Base-by-base conservation (phyloP, 257 asterid species). In the Solanum arcanum region DNA sequence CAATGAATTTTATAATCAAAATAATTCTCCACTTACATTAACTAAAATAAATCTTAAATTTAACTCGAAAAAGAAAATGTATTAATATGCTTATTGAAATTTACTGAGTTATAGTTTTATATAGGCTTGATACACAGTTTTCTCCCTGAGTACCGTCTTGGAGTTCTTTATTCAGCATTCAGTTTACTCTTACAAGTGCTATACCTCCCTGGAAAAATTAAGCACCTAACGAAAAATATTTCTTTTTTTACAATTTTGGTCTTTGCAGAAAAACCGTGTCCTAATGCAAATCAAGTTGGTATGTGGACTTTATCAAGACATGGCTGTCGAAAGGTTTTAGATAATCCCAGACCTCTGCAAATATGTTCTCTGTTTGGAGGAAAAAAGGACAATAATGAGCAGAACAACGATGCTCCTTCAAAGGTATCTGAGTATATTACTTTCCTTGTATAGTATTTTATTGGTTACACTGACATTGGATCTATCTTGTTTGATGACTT, bases 351-450 rank as follows among this genome's bases (percentile, higher is more conserved):
- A 86, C 92, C 94, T 87, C 91, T 93, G 52, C 89, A 88, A 60
- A 92, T 96, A 89, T 87, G 89, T 82, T 94, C 93, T 52, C 91
- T 96, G 89, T 96, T 96, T 93, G 99, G 99, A 18, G 96, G 98
- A 27, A 94, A 93, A 89, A 95, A 94, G 89, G 95, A 93, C 66
- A 88, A 37, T 83, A 90, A 88, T 83, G 98, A 94, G 62, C 91
- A 92, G 92, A 75, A 91, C 29, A 96, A 94, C 86, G 96, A 94
- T 76, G 89, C 91, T 73, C 87, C 94, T 74, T 90, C 94, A 9
- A 96, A 96, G 98, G 99, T 94, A 90, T 77, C 68, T 35, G 75
- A 88, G 37, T 56, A 33, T n/a, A 64, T 25, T 47, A 25, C 15
- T 25, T 62, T 35, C 35, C 16, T 89, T 78, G 78, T 39, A 49